phyloP scores from a whole-genome alignment of 129 eudicot species.

The Artemisia argyi region DNA sequence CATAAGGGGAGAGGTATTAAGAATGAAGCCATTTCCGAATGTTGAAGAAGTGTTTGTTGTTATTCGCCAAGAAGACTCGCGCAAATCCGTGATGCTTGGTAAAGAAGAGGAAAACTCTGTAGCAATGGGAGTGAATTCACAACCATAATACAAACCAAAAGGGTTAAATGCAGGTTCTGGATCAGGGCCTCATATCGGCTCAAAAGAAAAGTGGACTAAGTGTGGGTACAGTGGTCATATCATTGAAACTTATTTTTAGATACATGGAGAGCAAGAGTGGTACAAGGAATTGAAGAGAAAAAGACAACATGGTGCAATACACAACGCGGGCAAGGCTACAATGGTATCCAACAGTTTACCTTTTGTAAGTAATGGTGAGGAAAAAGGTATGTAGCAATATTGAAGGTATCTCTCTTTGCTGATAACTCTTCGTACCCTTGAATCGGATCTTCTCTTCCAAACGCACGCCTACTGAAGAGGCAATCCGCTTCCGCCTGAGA shows the following conservation, averaged over 20 bases:
- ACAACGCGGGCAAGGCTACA: neutral
- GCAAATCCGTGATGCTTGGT: neutral
- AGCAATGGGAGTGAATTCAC: neutral
- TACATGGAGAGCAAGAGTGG: neutral
- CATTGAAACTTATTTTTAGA: neutral
- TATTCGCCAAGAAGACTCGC: conserved; percentile 1
- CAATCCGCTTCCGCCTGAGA: too few species aligned
- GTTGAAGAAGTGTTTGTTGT: neutral
- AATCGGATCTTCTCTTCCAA: too few species aligned
- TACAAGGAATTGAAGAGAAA: neutral
- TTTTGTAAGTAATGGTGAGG: neutral
- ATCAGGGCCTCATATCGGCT: neutral
- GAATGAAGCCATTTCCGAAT: neutral
- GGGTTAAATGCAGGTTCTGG: neutral
- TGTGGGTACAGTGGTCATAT: neutral
- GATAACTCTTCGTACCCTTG: too few species aligned
- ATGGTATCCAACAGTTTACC: neutral
- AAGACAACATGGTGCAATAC: neutral
- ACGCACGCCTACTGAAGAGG: too few species aligned
- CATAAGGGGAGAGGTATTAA: neutral
- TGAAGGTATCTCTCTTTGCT: neutral
- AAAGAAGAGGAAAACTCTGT: neutral
- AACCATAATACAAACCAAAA: neutral
- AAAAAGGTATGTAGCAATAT: too few species aligned
- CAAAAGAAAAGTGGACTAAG: neutral